These are phyloP conservation scores for Penicillium sp. DNA, from an alignment of 2,329 filamentous ascomycete genomes.

Conservation along the genomic window DNA sequence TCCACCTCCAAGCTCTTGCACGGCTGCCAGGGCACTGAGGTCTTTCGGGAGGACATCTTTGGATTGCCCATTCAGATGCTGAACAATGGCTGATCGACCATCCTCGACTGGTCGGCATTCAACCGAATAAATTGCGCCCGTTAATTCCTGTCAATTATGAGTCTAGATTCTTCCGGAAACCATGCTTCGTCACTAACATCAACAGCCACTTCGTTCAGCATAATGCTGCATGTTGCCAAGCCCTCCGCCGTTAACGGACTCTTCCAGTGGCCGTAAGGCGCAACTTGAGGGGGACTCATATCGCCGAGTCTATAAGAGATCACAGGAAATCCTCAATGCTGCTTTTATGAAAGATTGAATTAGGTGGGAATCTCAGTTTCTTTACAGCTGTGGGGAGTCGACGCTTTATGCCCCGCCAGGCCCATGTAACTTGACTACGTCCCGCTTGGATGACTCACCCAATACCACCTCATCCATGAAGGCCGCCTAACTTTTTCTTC, in stretches of 20 bases:
- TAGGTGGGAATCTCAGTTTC: not conserved
- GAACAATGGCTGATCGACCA: slow-evolving; percentile 51
- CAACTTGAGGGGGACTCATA: slow-evolving; percentile 8
- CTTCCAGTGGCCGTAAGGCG: slow-evolving; percentile 42
- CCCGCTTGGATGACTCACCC: not conserved
- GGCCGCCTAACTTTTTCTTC: not conserved
- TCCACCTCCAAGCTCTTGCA: slow-evolving; percentile 59
- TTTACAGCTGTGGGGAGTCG: not conserved
- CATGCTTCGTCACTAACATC: slow-evolving; percentile 24
- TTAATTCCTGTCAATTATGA: slow-evolving; percentile 20
- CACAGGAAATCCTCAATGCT: not conserved
- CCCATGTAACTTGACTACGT: not conserved
- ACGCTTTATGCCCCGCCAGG: not conserved
- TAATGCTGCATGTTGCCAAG: slow-evolving; percentile 36
- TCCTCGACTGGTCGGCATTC: slow-evolving; percentile 41
- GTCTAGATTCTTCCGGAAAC: not conserved
- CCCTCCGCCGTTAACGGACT: slow-evolving; percentile 43
- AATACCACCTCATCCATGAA: not conserved
- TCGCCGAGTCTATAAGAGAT: not conserved
- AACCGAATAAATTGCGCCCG: slow-evolving; percentile 36
- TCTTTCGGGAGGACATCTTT: slow-evolving; percentile 49
- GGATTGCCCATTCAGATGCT: slow-evolving; percentile 37
- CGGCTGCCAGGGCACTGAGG: slow-evolving; percentile 49
- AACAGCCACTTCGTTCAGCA: slow-evolving; percentile 35
- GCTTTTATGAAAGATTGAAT: not conserved